Conservation (phyloP, 2,329 filamentous ascomycete species). For the Fusarium sarcochroum region DNA sequence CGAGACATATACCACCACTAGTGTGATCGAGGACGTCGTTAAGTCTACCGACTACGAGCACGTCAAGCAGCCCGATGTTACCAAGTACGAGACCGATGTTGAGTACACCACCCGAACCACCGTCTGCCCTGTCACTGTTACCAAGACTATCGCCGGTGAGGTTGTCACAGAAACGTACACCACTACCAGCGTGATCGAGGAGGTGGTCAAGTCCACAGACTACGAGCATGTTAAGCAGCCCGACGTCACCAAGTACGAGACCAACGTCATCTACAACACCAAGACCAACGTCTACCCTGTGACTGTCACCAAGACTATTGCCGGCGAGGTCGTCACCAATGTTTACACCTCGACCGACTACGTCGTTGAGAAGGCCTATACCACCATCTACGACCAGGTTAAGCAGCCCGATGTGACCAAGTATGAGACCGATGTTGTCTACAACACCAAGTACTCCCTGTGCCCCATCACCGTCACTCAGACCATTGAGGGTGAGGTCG, state of each 20-base stretch:
- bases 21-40: constrained; percentile 50
- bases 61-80: constrained; percentile 56
- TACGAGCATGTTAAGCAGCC: constrained; percentile 52
- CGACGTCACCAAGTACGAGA: constrained; percentile 53
- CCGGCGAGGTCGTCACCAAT: constrained; percentile 43
- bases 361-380: constrained; percentile 53
- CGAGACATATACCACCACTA: constrained; percentile 50
- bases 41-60: constrained; percentile 54
- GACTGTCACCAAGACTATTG: constrained; percentile 54
- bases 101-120: constrained; percentile 60
- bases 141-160: constrained; percentile 53
- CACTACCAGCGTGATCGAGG: constrained; percentile 47
- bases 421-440: constrained; percentile 51
- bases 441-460: constrained; percentile 59
- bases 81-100: constrained; percentile 52
- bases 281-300: constrained; percentile 61
- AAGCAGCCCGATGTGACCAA: constrained; percentile 56
- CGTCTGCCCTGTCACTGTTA: constrained; percentile 59
- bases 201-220: constrained; percentile 50
- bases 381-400: constrained; percentile 53
- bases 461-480: constrained; percentile 59
- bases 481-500: constrained; percentile 46
- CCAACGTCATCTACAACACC: constrained; percentile 55
- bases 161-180: constrained; percentile 57
- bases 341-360: constrained; percentile 48